phyloP scores from a whole-genome alignment of 768 basidiomycete species.

The Rhizopogon salebrosus region DNA sequence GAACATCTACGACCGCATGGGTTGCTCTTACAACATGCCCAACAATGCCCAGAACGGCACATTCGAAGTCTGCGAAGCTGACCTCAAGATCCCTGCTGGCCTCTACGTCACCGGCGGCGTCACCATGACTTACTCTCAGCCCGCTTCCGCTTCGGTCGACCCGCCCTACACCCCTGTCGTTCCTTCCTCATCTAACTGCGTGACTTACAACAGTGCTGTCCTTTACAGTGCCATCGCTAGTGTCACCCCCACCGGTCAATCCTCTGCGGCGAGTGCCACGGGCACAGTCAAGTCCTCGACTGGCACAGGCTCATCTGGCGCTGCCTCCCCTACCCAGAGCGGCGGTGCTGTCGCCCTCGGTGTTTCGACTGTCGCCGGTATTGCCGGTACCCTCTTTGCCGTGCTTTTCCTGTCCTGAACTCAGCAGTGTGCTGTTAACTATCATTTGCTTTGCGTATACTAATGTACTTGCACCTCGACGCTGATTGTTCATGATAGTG shows the following conservation, averaged over 20 bases:
- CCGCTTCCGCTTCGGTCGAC: constrained; percentile 24
- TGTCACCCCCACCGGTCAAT: not conserved
- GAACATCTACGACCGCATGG: constrained; percentile 70
- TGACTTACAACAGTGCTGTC: constrained; percentile 28
- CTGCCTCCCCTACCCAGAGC: constrained; percentile 10
- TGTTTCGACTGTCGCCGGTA: constrained; percentile 26
- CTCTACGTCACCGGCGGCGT: constrained; percentile 36
- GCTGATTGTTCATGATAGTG: not conserved
- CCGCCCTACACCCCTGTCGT: constrained; percentile 37
- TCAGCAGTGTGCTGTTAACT: not conserved
- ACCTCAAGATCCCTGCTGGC: constrained; percentile 61
- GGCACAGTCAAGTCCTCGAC: constrained; percentile 4
- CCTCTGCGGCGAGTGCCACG: not conserved
- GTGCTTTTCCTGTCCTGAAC: constrained; percentile 33
- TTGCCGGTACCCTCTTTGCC: constrained; percentile 32
- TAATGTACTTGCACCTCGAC: not conserved
- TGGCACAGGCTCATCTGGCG: constrained; percentile 11
- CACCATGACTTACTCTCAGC: constrained; percentile 39
- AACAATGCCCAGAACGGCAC: constrained; percentile 48
- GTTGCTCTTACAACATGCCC: constrained; percentile 72
- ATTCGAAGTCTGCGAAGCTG: constrained; percentile 65
- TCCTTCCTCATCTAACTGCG: constrained; percentile 43
- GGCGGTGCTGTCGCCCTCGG: constrained; percentile 20
- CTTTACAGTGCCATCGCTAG: constrained; percentile 29
- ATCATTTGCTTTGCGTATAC: not conserved